Conservation (phyloP, 1,284 basidiomycete genomes). For the Ceratobasidium sp. region DNA sequence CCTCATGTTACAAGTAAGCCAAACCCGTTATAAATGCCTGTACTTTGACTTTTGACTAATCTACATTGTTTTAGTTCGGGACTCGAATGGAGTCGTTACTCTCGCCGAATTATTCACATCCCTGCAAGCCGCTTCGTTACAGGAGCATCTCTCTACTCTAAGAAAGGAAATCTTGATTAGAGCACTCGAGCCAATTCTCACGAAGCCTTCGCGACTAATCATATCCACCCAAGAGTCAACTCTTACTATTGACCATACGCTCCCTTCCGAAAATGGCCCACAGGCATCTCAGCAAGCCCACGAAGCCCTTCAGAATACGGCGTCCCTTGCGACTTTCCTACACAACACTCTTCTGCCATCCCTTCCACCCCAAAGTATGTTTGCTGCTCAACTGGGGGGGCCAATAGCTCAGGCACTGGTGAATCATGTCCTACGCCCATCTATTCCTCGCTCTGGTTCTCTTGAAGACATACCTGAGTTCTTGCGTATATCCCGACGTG, state of each 20-base stretch:
- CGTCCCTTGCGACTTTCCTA: conserved; percentile 61
- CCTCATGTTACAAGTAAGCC: conserved; percentile 34
- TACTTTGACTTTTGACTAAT: conserved; percentile 1
- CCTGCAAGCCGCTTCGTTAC: conserved; percentile 61
- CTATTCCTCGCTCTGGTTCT: conserved; percentile 61
- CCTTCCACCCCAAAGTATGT: conserved; percentile 55
- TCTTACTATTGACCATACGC: conserved; percentile 46
- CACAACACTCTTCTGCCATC: conserved; percentile 59
- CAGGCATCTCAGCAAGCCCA: conserved; percentile 48
- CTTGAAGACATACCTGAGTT: conserved; percentile 65
- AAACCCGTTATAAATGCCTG: background rate
- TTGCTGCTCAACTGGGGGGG: conserved; percentile 53
- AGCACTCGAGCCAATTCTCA: conserved; percentile 64
- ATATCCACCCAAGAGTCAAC: conserved; percentile 55
- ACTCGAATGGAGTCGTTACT: conserved; percentile 58
- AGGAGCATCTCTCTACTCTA: conserved; percentile 62
- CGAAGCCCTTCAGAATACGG: conserved; percentile 6
- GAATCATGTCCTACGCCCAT: conserved; percentile 66
- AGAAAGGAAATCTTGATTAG: conserved; percentile 67
- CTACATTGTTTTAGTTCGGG: conserved; percentile 57
- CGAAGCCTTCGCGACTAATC: conserved; percentile 58
- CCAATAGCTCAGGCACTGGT: conserved; percentile 66
- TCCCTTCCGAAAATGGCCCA: conserved; percentile 52
- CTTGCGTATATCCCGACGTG: conserved; percentile 60
- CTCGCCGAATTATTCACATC: conserved; percentile 66